Percentiles rank a stretch among this genome's conserved stretches.
These are phyloP conservation scores for Beauveria australis DNA, from an alignment of 2,329 filamentous ascomycete genomes.

Conservation along the genomic window DNA sequence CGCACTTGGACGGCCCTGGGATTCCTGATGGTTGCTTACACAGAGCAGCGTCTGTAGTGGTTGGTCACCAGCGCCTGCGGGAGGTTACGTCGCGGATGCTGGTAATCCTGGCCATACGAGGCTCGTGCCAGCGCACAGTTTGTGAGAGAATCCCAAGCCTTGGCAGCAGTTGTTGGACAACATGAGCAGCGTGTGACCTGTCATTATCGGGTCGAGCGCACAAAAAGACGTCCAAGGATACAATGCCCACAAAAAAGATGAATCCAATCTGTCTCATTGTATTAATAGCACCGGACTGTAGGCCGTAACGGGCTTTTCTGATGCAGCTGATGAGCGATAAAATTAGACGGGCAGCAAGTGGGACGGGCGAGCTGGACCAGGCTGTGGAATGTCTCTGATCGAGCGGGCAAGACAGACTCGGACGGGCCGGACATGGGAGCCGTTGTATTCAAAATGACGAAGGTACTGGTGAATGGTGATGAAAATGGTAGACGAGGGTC, in stretches of 20 bases:
- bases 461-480: no score
- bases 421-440: not conserved
- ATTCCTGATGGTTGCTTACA: not conserved
- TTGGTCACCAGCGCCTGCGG: not conserved
- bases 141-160: not conserved
- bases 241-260: slow-evolving; percentile 2
- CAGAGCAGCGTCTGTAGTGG: not conserved
- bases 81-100: not conserved
- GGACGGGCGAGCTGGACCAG: not conserved
- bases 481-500: not conserved
- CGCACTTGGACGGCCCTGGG: not conserved
- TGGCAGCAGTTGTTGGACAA: slow-evolving; percentile 4
- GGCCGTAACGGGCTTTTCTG: not conserved
- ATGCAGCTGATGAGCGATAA: not conserved
- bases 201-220: not conserved
- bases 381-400: not conserved
- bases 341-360: not conserved
- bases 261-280: not conserved
- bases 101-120: not conserved
- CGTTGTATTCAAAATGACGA: not conserved
- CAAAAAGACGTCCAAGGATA: not conserved
- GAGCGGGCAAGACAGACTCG: not conserved
- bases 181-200: slow-evolving; percentile 6
- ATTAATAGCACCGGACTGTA: slow-evolving; percentile 1
- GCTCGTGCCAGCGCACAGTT: not conserved